Conservation (phyloP, 345 rosid species). For the Aegle marmelos region DNA sequence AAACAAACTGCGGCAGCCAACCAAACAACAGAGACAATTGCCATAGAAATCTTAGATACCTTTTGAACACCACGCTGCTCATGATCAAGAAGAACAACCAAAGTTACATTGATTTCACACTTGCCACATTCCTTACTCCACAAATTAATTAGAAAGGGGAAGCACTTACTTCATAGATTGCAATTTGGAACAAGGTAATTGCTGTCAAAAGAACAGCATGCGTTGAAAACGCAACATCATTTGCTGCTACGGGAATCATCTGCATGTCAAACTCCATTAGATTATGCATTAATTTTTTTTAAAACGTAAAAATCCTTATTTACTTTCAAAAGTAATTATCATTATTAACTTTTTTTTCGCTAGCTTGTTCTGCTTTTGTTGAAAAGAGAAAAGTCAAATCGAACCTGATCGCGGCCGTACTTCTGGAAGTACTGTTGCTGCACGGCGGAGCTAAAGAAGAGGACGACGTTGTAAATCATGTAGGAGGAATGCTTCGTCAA, state of each 20-base stretch:
- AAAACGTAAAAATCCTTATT: too few relatives aligned
- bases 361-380: too few relatives aligned
- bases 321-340: too few relatives aligned
- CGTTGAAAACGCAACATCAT: conserved; percentile 88
- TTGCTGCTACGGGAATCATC: conserved; percentile 96
- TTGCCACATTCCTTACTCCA: not conserved
- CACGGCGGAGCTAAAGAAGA: conserved; percentile 76
- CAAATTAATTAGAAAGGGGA: not conserved
- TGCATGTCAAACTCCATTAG: conserved; percentile 21
- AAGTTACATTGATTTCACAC: not conserved
- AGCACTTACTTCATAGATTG: conserved; percentile 65
- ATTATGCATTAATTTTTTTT: not conserved
- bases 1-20: conserved; percentile 58
- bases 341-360: too few relatives aligned
- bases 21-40: conserved; percentile 57
- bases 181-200: conserved; percentile 63
- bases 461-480: conserved; percentile 79
- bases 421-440: conserved; percentile 76
- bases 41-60: conserved; percentile 59
- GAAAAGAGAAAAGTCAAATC: not conserved
- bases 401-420: conserved; percentile 57
- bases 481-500: conserved; percentile 93
- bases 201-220: conserved; percentile 86
- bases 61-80: conserved; percentile 82
- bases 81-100: not conserved